Evolutionary conservation across 768 basidiomycete genomes (phyloP).

Genomic region (Suillus subalutaceus): DNA sequence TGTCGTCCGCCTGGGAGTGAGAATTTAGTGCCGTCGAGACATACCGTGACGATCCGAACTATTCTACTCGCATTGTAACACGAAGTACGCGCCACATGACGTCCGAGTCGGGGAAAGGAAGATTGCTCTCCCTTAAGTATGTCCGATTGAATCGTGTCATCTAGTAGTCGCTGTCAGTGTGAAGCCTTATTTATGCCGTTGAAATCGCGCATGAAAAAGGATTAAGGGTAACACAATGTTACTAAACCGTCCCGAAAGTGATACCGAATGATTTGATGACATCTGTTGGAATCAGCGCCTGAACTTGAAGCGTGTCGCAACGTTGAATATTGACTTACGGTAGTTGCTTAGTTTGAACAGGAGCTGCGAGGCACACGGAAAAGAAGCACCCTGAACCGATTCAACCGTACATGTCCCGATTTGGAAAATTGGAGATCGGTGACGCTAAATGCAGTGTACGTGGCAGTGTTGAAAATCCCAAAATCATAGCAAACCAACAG

Average conservation of each 20-base stretch:
- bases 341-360: background rate
- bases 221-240: background rate
- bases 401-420: conserved; percentile 13
- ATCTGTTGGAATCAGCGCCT: background rate
- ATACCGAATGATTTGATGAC: too few species aligned
- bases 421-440: conserved; percentile 12
- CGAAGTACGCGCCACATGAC: background rate
- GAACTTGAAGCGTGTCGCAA: background rate
- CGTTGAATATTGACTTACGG: background rate
- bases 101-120: conserved; percentile 9
- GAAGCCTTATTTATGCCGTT: conserved; percentile 18
- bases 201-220: conserved; percentile 22
- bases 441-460: background rate
- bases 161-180: background rate
- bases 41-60: conserved; percentile 1
- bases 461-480: background rate
- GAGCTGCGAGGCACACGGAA: conserved; percentile 27
- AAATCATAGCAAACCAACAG: background rate
- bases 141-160: conserved; percentile 28
- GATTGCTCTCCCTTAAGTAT: background rate
- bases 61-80: background rate
- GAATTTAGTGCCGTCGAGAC: background rate
- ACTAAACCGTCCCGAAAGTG: background rate
- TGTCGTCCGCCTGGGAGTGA: conserved; percentile 2
- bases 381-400: conserved; percentile 2